Base-by-base conservation (phyloP, 2,329 filamentous ascomycete genomes). In the Exophiala dermatitidis region DNA sequence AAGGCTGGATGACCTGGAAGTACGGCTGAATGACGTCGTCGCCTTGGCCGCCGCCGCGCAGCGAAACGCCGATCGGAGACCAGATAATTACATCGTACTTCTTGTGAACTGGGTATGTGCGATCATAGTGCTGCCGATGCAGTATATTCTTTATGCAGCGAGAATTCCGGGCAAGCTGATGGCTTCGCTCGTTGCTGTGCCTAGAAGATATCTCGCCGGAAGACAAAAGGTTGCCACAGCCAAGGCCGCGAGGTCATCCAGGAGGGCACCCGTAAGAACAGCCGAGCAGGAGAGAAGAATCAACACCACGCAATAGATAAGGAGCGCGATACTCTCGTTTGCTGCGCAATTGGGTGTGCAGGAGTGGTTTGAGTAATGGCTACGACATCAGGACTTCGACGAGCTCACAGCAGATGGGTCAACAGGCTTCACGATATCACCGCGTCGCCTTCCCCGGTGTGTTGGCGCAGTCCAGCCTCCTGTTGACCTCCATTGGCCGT, bases 1-100 rank as follows among this genome's bases (percentile, higher is more conserved):
- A 5, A 81, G 86, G 28, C 80, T 96, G 53, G 78, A 81, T 38
- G 79, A 82, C 19, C 74, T 95, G 3, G 86, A 95, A 59, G 74
- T 76, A 0, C 78, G 85, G 34, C 69, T 94, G 9, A 81, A 84
- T 57, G 90, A 95, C 63, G 85, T 88, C 3, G 78, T 95, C 43
- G 81, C 86, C 0, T 74, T 96, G n/a, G 88, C 88, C 2, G 86
- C 86, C 0, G 86, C 85, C 0, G 87, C 86, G 1, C 71, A 74
- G 57, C 52, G 62, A 3, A 63, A 58, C 52, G 61, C 51, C 3
- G 60, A 64, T 45, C 53, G 59, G 29, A 54, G 58, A 3, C 63
- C 63, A 10, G 56, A 57, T 26, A 65, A 60, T 19, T 63, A 69
- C 37, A 56, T 65, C 3, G 58, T 66, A 9, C 60, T 61, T 4